Evolutionary conservation across 2,329 filamentous ascomycete species (phyloP).

Genomic region (Cladosporium sp.): DNA sequence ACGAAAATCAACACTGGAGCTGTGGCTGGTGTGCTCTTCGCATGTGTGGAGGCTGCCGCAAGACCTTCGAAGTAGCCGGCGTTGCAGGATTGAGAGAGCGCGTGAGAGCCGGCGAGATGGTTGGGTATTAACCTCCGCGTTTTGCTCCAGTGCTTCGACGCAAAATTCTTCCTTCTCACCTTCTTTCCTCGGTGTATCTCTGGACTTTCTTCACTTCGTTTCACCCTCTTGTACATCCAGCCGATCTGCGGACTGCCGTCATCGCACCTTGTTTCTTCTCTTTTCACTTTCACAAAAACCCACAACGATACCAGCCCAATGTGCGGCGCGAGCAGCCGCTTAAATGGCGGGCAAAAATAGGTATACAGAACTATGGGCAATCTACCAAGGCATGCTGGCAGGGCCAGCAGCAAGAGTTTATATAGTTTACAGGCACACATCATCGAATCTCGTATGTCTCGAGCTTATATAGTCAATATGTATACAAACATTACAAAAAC

Average conservation of each 20-base stretch:
- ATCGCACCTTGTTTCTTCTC: background rate
- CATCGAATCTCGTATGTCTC: too few species aligned
- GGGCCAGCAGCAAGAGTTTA: background rate
- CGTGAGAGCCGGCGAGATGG: slow-evolving; percentile 17
- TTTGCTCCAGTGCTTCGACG: background rate
- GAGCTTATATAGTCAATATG: too few species aligned
- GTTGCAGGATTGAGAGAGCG: slow-evolving; percentile 21
- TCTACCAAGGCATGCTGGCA: background rate
- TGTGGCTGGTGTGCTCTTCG: slow-evolving; percentile 31
- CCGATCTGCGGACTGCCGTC: too few species aligned
- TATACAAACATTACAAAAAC: too few species aligned
- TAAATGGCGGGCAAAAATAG: background rate
- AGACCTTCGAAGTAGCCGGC: slow-evolving; percentile 22
- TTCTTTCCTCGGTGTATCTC: background rate
- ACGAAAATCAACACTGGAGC: slow-evolving; percentile 27
- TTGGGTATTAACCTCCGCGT: background rate
- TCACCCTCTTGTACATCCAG: background rate
- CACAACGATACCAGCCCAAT: background rate
- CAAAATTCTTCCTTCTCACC: background rate
- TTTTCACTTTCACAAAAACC: background rate
- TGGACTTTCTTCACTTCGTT: background rate
- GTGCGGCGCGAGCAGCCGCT: too few species aligned
- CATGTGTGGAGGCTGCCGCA: slow-evolving; percentile 28
- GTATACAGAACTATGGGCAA: background rate
- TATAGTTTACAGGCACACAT: background rate